These are phyloP conservation scores for Stachybotrys elegans DNA, from an alignment of 2,329 filamentous ascomycete genomes.

Conservation along the genomic window DNA sequence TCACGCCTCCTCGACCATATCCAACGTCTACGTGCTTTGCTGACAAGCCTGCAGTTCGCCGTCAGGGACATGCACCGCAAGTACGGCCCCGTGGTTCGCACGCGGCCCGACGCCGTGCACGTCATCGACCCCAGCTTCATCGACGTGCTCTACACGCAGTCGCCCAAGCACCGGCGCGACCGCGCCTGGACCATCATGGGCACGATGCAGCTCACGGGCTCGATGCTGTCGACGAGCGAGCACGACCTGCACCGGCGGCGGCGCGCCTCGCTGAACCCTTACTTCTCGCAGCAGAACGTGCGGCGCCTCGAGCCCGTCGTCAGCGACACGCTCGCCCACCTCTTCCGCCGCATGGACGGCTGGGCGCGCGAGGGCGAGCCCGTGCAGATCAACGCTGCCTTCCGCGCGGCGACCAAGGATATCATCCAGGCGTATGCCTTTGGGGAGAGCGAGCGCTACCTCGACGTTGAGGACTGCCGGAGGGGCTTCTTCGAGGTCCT, in stretches of 20 bases:
- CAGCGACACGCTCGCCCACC: slow-evolving; percentile 20
- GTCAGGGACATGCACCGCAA: slow-evolving; percentile 26
- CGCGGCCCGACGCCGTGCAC: slow-evolving; percentile 18
- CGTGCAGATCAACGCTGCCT: slow-evolving; percentile 5
- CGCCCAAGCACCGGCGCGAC: slow-evolving; percentile 7
- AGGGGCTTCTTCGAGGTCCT: slow-evolving; percentile 19
- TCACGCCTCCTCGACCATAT: too few relatives aligned
- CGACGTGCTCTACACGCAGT: background rate
- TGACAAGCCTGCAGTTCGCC: slow-evolving; percentile 3
- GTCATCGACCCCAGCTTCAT: slow-evolving; percentile 16
- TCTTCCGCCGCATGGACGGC: slow-evolving; percentile 15
- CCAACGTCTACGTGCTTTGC: too few relatives aligned
- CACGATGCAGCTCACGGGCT: background rate
- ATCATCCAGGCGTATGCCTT: slow-evolving; percentile 14
- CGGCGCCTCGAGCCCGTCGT: slow-evolving; percentile 29
- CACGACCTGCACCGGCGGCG: slow-evolving; percentile 35
- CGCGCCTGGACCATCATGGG: slow-evolving; percentile 6
- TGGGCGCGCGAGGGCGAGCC: slow-evolving; percentile 6
- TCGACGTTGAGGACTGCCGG: slow-evolving; percentile 23
- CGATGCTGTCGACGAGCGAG: slow-evolving; percentile 22
- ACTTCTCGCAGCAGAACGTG: slow-evolving; percentile 36
- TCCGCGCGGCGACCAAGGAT: slow-evolving; percentile 12
- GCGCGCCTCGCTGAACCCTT: slow-evolving; percentile 32
- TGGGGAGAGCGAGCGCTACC: slow-evolving; percentile 17
- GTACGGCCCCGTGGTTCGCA: slow-evolving; percentile 29